Conservation (phyloP, 768 basidiomycete species). For the Psilocybe sp. region DNA sequence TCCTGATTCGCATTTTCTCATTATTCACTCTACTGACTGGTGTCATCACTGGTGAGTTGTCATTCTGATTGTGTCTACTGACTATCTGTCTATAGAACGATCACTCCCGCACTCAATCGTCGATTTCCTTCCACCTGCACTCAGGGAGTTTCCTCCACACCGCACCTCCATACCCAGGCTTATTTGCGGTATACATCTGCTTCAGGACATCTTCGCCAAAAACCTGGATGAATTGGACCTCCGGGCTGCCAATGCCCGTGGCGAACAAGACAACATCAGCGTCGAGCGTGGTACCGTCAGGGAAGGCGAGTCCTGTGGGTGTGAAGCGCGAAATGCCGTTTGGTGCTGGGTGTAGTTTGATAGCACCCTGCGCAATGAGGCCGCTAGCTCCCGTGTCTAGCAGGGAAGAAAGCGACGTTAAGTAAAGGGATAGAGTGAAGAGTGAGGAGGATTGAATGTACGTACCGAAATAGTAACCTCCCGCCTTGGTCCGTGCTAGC, state of each 20-base stretch:
- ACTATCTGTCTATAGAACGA: neutral
- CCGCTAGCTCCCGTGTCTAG: slow-evolving; percentile 59
- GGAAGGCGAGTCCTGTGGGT: slow-evolving; percentile 42
- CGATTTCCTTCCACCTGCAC: too few relatives aligned
- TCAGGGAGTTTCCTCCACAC: too few relatives aligned
- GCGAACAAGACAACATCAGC: slow-evolving; percentile 60
- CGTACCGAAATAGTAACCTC: slow-evolving; percentile 39
- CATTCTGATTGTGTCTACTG: neutral
- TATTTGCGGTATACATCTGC: too few relatives aligned
- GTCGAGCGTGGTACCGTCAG: slow-evolving; percentile 41
- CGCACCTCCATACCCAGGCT: too few relatives aligned
- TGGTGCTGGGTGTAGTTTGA: slow-evolving; percentile 65
- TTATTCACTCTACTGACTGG: too few relatives aligned
- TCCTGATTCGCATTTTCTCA: neutral
- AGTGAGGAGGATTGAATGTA: neutral
- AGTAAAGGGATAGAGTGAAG: neutral
- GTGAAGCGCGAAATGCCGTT: slow-evolving; percentile 44
- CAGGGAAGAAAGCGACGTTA: neutral
- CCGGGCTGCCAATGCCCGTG: slow-evolving; percentile 33
- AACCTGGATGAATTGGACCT: too few relatives aligned
- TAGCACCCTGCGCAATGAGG: slow-evolving; percentile 63
- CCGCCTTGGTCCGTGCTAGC: slow-evolving; percentile 28
- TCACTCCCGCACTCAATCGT: too few relatives aligned
- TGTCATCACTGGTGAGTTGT: neutral
- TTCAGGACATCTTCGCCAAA: too few relatives aligned